Percentiles rank a stretch among this genome's conserved stretches.
phyloP scores from a whole-genome alignment of 306 rosid genomes.

The Gleditsia sinensis region DNA sequence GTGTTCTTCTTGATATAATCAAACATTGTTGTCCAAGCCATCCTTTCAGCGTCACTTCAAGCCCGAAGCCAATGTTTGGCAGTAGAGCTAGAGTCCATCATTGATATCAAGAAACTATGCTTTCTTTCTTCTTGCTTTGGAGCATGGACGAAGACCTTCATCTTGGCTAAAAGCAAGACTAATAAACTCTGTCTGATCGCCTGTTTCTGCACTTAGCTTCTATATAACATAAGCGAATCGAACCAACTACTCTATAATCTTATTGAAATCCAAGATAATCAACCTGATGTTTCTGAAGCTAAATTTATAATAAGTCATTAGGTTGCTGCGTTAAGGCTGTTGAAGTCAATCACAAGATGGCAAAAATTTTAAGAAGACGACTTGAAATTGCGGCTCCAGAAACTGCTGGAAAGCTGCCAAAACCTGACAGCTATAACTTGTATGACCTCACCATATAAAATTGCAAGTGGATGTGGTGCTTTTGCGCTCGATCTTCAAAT shows the following conservation, averaged over 20 bases:
- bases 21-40: constrained; percentile 10
- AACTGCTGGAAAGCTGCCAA: neutral
- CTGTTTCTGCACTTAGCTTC: constrained; percentile 22
- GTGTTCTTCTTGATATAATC: neutral
- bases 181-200: neutral
- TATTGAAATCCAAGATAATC: neutral
- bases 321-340: constrained; percentile 21
- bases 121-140: constrained; percentile 6
- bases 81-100: neutral
- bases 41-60: constrained; percentile 23
- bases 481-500: neutral
- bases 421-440: neutral
- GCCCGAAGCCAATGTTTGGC: neutral
- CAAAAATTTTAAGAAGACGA: neutral
- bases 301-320: neutral
- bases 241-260: neutral
- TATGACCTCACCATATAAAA: neutral
- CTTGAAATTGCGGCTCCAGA: constrained; percentile 1
- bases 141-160: constrained; percentile 1
- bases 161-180: neutral
- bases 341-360: constrained; percentile 15
- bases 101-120: neutral
- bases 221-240: neutral
- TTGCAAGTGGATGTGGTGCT: constrained; percentile 30
- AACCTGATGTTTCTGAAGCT: constrained; percentile 8